Base-by-base conservation (phyloP, 106 monocot species). In the Amphibolis antarctica region DNA sequence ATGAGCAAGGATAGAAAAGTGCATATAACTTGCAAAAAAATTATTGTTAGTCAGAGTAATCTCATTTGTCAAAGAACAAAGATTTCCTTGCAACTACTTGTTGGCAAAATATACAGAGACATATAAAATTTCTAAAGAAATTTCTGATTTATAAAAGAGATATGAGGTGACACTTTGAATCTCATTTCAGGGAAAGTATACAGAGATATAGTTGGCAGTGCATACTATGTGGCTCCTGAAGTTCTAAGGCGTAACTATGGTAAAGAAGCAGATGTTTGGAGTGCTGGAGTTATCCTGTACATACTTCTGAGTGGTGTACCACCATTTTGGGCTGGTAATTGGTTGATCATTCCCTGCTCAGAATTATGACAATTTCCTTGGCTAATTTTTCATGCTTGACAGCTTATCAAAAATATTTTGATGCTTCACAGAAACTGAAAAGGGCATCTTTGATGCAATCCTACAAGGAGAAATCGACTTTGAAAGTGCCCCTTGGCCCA, bases 401-500 rank as follows among this genome's bases (percentile, higher is more conserved):
- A 14, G 26, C 12, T 9, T 61, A 10, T 15, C 21, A 19, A 22
- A 36, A n/a, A n/a, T n/a, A 2, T 15, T 44, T 20, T 61, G 43
- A n/a, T 47, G 63, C 26, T 10, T 47, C 20, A 18, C 69, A 89
- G 88, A 89, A 72, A 86, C 80, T 0, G 90, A 91, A 59, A 91
- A 81, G 70, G 86, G 83, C 52, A 86, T 91, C 67, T 91, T 91
- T 62, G 83, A 91, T 71, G 78, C 83, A 46, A 74, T 91, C 44
- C 30, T 86, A 47, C 17, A 78, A 69, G 86, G 77, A 26, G 78
- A 81, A 0, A 81, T 91, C 44, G 86, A 91, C 63, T 86, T 91
- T 63, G 76, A 78, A 21, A 81, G 78, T 74, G 64, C 27, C 14
- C 90, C 90, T 5, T 91, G 90, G 85, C 86, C 86, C 29, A 74